Conservation (phyloP, 176 grass and related monocot genomes). For the Pontederia crassipes region DNA sequence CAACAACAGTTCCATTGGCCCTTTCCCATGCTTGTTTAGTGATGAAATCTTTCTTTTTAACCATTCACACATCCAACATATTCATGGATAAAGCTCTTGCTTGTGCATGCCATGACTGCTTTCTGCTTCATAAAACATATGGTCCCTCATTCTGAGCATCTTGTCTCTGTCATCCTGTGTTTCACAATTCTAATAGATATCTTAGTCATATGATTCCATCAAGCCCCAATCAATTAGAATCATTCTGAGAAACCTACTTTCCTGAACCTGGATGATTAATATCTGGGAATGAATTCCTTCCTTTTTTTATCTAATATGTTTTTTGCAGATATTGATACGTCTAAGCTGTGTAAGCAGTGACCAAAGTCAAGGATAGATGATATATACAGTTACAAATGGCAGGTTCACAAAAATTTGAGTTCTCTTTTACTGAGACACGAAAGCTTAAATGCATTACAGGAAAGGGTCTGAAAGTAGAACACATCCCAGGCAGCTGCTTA, state of each 20-base stretch:
- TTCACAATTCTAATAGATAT: not conserved
- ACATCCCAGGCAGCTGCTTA: constrained; percentile 20
- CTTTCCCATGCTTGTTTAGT: too few species aligned
- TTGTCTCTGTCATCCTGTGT: not conserved
- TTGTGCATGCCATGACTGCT: too few species aligned
- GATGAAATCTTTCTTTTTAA: too few species aligned
- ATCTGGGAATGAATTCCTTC: constrained; percentile 16
- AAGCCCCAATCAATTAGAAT: not conserved
- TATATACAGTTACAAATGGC: too few species aligned
- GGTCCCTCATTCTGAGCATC: too few species aligned
- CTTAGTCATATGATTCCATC: constrained; percentile 45
- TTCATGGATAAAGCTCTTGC: too few species aligned
- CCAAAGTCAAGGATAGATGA: too few species aligned
- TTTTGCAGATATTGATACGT: not conserved
- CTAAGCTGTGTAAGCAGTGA: too few species aligned
- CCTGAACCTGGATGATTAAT: constrained; percentile 7
- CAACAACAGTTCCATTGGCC: too few species aligned
- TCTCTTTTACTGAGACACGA: constrained; percentile 2
- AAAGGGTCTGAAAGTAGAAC: not conserved
- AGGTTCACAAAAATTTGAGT: not conserved
- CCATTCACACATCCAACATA: not conserved
- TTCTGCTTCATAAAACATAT: not conserved
- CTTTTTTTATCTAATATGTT: constrained; percentile 4
- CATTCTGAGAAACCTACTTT: constrained; percentile 5
- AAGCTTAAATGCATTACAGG: constrained; percentile 24